These are phyloP conservation scores for Euphrasia arctica DNA, from an alignment of 305 asterid species.

Conservation along the genomic window DNA sequence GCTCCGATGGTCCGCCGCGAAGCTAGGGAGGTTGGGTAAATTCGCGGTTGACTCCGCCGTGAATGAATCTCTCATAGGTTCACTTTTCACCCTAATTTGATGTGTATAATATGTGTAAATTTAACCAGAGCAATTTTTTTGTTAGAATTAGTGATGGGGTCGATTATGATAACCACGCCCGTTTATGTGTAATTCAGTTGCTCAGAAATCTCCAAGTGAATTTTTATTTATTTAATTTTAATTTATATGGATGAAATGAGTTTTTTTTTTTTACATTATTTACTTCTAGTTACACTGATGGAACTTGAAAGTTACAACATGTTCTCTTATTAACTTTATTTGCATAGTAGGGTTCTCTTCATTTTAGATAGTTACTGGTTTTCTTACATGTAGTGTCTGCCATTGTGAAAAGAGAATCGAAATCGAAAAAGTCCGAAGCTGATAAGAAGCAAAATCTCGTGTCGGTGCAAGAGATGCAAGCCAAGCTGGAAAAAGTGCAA, in stretches of 20 bases:
- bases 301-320: neutral
- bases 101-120: neutral
- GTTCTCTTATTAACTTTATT: neutral
- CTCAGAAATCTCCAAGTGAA: neutral
- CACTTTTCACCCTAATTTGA: constrained; percentile 3
- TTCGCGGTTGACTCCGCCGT: constrained; percentile 57
- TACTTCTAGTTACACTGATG: too few species aligned
- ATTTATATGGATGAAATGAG: neutral
- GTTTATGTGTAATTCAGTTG: neutral
- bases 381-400: constrained; percentile 28
- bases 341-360: neutral
- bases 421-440: constrained; percentile 30
- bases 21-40: constrained; percentile 40
- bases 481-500: constrained; percentile 53
- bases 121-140: neutral
- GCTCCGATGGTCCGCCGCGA: constrained; percentile 44
- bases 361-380: neutral
- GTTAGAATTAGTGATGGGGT: neutral
- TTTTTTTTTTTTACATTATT: too few species aligned
- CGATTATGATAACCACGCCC: neutral
- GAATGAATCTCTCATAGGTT: constrained; percentile 49
- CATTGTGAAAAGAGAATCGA: constrained; percentile 36
- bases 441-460: constrained; percentile 33
- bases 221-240: too few species aligned
- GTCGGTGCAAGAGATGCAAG: constrained; percentile 59